Evolutionary conservation across 75 land plant species (phyloP).

Genomic region (Larix kaempferi): DNA sequence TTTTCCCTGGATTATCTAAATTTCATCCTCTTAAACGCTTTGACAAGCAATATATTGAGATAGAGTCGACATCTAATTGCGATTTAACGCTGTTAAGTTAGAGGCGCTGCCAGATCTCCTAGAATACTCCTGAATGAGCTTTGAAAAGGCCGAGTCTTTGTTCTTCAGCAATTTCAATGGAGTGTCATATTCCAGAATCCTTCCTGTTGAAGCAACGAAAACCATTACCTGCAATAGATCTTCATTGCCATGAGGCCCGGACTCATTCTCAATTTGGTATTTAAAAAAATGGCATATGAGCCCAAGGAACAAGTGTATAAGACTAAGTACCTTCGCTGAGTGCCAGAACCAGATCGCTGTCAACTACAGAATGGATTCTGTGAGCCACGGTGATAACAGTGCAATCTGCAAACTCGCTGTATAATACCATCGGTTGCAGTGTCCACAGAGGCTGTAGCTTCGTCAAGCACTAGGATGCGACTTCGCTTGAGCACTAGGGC

Average conservation of each 20-base stretch:
- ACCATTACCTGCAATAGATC: too few relatives aligned
- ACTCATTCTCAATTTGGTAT: too few relatives aligned
- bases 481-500: slow-evolving; percentile 73
- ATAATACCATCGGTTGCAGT: slow-evolving; percentile 73
- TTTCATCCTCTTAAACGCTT: too few relatives aligned
- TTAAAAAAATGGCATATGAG: background rate
- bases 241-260: too few relatives aligned
- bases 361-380: slow-evolving; percentile 88
- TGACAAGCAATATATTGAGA: too few relatives aligned
- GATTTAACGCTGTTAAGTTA: background rate
- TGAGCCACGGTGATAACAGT: slow-evolving; percentile 89
- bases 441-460: slow-evolving; percentile 93
- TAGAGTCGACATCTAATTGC: too few relatives aligned
- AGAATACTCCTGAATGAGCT: slow-evolving; percentile 17
- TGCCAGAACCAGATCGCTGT: slow-evolving; percentile 80
- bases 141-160: slow-evolving; percentile 11
- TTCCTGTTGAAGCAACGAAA: slow-evolving; percentile 6
- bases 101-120: slow-evolving; percentile 13
- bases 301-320: slow-evolving; percentile 5
- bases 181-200: slow-evolving; percentile 10
- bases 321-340: slow-evolving; percentile 63
- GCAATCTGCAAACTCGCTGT: slow-evolving; percentile 69
- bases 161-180: slow-evolving; percentile 15
- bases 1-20: too few relatives aligned
- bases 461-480: slow-evolving; percentile 81